These are phyloP conservation scores for Dioscorea dumetorum DNA, from an alignment of 106 monocot genomes.

Conservation along the genomic window DNA sequence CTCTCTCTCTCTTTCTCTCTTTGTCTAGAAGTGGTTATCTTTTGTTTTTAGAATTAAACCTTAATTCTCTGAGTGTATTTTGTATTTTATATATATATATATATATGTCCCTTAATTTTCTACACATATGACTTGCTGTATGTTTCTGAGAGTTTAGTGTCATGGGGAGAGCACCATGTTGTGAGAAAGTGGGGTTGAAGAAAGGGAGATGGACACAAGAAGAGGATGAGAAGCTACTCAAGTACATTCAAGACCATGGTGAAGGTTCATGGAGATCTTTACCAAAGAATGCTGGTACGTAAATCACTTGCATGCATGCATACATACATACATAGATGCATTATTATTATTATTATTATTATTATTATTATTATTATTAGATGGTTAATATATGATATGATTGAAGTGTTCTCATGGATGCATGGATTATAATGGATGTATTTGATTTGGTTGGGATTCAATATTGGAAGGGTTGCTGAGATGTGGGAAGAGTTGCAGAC, in stretches of 20 bases:
- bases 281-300: constrained; percentile 16
- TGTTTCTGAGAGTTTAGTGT: no score
- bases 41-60: no score
- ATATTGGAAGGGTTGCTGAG: not conserved
- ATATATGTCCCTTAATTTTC: no score
- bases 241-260: constrained; percentile 8
- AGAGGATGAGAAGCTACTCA: constrained; percentile 6
- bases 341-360: no score
- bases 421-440: no score
- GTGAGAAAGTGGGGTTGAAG: constrained; percentile 13
- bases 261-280: constrained; percentile 15
- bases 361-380: not conserved
- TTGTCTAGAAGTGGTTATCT: no score
- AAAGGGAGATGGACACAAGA: constrained; percentile 14
- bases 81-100: no score
- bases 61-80: no score
- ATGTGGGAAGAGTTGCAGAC: not conserved
- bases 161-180: constrained; percentile 17
- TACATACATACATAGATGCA: not conserved
- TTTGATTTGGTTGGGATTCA: not conserved
- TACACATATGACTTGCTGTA: no score
- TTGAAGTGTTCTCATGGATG: not conserved
- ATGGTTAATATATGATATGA: not conserved
- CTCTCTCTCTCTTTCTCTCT: no score
- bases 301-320: not conserved